Percentiles rank a stretch among this genome's conserved stretches.
phyloP scores from a whole-genome alignment of 2,329 filamentous ascomycete genomes.

The Microcyclospora pomicola region DNA sequence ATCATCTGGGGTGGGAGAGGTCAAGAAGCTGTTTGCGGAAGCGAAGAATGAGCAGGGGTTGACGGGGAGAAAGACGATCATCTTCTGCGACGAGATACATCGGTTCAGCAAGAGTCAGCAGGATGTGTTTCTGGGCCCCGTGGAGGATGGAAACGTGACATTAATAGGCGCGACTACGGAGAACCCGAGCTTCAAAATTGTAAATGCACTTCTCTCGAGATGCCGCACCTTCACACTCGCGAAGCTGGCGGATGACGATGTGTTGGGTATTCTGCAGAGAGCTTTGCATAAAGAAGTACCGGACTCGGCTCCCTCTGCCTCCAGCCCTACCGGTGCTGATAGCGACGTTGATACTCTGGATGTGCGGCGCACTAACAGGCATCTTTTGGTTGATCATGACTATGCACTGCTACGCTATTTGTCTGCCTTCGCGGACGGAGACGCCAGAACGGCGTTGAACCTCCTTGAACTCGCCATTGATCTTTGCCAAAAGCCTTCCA shows the following conservation, averaged over 20 bases:
- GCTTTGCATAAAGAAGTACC: slow-evolving; percentile 43
- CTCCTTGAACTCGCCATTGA: slow-evolving; percentile 80
- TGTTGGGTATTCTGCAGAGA: slow-evolving; percentile 60
- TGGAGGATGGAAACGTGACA: slow-evolving; percentile 80
- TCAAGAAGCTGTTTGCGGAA: slow-evolving; percentile 81
- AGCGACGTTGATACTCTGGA: too few relatives aligned
- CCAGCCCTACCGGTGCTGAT: background rate
- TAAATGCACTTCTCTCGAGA: slow-evolving; percentile 71
- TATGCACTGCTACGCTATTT: slow-evolving; percentile 58
- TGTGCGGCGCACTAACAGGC: slow-evolving; percentile 11
- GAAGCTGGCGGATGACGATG: slow-evolving; percentile 57
- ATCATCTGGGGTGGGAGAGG: slow-evolving; percentile 72
- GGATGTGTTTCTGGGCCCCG: slow-evolving; percentile 84
- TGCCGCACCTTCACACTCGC: slow-evolving; percentile 82
- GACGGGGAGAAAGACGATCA: slow-evolving; percentile 80
- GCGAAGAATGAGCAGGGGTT: slow-evolving; percentile 66
- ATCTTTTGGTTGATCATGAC: slow-evolving; percentile 54
- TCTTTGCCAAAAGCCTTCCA: slow-evolving; percentile 48
- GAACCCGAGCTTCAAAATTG: slow-evolving; percentile 89
- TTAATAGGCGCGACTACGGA: slow-evolving; percentile 93
- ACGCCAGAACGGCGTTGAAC: slow-evolving; percentile 85
- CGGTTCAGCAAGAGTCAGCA: slow-evolving; percentile 85
- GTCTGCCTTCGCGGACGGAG: slow-evolving; percentile 75
- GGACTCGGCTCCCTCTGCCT: slow-evolving; percentile 30
- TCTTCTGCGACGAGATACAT: slow-evolving; percentile 97